Conservation (phyloP, 495 filamentous ascomycete genomes). For the Annulohypoxylon nitens region DNA sequence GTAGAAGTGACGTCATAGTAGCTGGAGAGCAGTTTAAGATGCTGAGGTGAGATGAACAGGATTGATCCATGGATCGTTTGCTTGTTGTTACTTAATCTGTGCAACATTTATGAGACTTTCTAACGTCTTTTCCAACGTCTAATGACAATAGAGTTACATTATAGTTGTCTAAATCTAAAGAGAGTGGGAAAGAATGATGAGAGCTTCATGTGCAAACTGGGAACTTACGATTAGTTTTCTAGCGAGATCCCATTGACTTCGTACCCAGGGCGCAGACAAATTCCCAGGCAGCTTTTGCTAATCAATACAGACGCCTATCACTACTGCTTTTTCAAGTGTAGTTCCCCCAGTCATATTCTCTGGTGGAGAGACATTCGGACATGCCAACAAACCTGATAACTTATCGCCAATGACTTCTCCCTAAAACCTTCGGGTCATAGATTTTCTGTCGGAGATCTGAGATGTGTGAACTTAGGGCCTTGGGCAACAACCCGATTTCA, state of each 20-base stretch:
- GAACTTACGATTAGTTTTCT: too few species aligned
- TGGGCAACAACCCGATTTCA: neutral
- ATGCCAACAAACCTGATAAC: too few species aligned
- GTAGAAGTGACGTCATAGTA: neutral
- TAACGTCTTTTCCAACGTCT: neutral
- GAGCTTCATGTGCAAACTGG: too few species aligned
- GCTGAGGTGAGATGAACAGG: neutral
- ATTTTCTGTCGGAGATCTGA: too few species aligned
- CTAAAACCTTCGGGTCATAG: too few species aligned
- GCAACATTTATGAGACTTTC: neutral
- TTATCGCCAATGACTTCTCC: too few species aligned
- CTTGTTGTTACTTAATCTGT: neutral
- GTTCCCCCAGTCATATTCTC: neutral
- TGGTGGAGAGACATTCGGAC: too few species aligned
- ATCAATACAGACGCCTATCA: neutral
- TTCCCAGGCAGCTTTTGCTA: neutral
- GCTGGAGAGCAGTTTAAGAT: neutral
- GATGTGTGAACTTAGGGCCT: neutral
- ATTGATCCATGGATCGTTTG: neutral
- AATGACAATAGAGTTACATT: neutral
- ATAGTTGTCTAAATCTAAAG: neutral
- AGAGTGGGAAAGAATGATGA: too few species aligned
- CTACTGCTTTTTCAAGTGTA: neutral
- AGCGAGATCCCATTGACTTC: too few species aligned
- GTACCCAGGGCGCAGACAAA: too few species aligned